Evolutionary conservation across 345 rosid species (phyloP).

Genomic region (Eucalyptus sp.): DNA sequence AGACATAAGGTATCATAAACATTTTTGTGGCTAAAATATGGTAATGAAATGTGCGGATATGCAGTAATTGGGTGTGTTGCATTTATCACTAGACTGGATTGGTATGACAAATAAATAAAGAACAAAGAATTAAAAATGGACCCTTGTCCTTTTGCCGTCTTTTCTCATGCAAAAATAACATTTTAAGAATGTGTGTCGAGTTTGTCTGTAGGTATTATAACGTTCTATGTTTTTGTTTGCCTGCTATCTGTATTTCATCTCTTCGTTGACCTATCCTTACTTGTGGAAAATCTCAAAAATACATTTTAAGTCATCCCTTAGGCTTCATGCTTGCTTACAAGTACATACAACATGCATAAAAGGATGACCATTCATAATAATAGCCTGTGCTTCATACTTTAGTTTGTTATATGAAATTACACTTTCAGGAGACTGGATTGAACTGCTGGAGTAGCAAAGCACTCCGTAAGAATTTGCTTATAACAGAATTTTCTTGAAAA

Average conservation of each 20-base stretch:
- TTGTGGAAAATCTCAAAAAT: background rate
- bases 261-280: background rate
- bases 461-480: background rate
- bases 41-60: background rate
- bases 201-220: background rate
- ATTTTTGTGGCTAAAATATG: background rate
- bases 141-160: background rate
- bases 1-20: background rate
- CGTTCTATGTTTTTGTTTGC: background rate
- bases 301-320: background rate
- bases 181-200: background rate
- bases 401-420: background rate
- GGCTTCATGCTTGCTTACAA: background rate
- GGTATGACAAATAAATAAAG: background rate
- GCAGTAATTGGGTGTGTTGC: background rate
- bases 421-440: background rate
- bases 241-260: background rate
- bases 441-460: background rate
- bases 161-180: background rate
- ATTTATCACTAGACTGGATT: background rate
- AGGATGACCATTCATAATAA: background rate
- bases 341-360: background rate
- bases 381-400: background rate
- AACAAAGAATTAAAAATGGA: background rate
- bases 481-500: background rate